These are phyloP conservation scores for Phytophthora pseudosyringae DNA, from an alignment of 352 stramenopile species.

Conservation along the genomic window DNA sequence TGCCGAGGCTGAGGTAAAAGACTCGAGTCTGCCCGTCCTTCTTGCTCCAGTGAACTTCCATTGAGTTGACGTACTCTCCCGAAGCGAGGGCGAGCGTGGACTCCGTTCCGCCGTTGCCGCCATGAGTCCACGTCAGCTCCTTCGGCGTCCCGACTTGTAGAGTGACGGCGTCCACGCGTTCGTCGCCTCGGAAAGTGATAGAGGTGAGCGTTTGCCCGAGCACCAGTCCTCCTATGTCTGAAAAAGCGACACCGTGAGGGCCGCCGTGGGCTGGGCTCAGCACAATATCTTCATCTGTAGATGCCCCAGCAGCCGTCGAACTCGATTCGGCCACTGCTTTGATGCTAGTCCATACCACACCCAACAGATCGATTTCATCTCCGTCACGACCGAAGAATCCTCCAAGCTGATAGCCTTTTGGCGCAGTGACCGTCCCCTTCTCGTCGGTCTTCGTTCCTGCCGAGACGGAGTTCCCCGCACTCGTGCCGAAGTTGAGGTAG, in stretches of 20 bases:
- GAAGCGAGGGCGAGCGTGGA: constrained; percentile 39
- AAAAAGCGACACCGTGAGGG: constrained; percentile 13
- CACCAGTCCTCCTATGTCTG: constrained; percentile 2
- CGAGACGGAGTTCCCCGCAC: constrained; percentile 18
- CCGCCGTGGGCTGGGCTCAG: constrained; percentile 7
- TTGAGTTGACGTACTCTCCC: constrained; percentile 22
- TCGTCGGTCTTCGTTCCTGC: constrained; percentile 19
- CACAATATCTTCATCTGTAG: constrained; percentile 14
- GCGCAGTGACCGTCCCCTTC: constrained; percentile 21
- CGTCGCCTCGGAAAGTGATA: constrained; percentile 16
- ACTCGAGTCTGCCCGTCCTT: constrained; percentile 38
- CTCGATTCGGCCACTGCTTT: constrained; percentile 15
- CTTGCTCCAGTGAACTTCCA: constrained; percentile 48
- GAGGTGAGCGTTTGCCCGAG: constrained; percentile 13
- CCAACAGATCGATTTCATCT: constrained; percentile 23
- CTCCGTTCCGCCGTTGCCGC: constrained; percentile 35
- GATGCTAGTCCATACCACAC: constrained; percentile 5
- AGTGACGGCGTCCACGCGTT: constrained; percentile 44
- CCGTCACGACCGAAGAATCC: constrained; percentile 25
- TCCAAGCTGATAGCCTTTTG: constrained; percentile 25
- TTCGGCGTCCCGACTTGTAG: constrained; percentile 31
- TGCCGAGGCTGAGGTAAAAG: constrained; percentile 45
- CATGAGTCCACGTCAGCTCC: constrained; percentile 38
- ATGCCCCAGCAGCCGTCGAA: constrained; percentile 2
- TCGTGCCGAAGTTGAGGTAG: constrained; percentile 24